A percentile compares a stretch with the other conserved stretches of the same genome.
These are phyloP conservation scores for Ajuga chamaepitys DNA, from an alignment of 257 asterid genomes.

Conservation along the genomic window DNA sequence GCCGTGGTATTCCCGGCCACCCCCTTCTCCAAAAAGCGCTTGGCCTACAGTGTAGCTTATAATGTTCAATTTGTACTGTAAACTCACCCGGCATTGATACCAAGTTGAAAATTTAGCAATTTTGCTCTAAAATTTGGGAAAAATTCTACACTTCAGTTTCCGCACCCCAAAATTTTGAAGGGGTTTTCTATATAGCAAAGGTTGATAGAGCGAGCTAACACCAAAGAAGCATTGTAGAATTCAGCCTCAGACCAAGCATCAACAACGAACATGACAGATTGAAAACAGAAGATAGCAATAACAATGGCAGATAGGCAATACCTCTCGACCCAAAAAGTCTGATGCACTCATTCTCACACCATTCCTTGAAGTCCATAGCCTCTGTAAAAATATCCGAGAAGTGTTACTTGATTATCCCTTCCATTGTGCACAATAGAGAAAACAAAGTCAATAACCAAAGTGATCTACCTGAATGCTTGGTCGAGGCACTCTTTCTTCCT, in stretches of 20 bases:
- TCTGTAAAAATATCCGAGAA: conserved; percentile 39
- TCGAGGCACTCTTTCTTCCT: conserved; percentile 51
- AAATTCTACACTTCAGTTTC: too few relatives aligned
- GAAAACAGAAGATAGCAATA: not conserved
- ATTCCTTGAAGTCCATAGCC: conserved; percentile 80
- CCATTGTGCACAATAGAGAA: not conserved
- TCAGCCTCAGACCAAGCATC: not conserved
- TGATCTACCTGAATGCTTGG: conserved; percentile 61
- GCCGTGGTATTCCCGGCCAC: too few relatives aligned
- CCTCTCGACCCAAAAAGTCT: conserved; percentile 88
- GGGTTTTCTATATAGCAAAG: too few relatives aligned
- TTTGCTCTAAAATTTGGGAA: too few relatives aligned
- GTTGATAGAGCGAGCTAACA: too few relatives aligned
- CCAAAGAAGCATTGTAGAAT: too few relatives aligned
- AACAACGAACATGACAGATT: not conserved
- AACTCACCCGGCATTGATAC: too few relatives aligned
- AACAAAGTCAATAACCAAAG: not conserved
- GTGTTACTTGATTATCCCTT: not conserved
- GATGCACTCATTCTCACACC: conserved; percentile 94
- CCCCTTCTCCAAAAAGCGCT: too few relatives aligned
- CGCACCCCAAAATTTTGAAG: too few relatives aligned
- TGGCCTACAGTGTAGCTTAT: too few relatives aligned
- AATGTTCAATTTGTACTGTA: too few relatives aligned
- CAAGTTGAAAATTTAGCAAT: too few relatives aligned
- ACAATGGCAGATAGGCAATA: conserved; percentile 22